Conservation (phyloP, 768 basidiomycete species). For the Ephemerocybe angulata region DNA sequence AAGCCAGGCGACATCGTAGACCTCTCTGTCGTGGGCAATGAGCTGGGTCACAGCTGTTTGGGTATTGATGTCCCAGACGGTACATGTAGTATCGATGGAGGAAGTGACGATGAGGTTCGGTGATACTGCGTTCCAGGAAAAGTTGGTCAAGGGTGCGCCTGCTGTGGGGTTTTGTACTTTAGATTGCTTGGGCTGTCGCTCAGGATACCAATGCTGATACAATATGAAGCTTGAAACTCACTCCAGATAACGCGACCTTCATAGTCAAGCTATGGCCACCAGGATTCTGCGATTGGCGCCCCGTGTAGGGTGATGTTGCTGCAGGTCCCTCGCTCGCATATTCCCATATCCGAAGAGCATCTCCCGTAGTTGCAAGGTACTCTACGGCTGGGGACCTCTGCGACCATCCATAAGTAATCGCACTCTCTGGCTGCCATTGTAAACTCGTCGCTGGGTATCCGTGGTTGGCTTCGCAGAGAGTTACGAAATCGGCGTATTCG, state of each 20-base stretch:
- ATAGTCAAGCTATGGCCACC: conserved; percentile 65
- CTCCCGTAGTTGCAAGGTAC: conserved; percentile 89
- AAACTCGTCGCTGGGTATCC: conserved; percentile 92
- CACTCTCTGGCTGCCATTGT: conserved; percentile 85
- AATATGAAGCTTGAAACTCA: conserved; percentile 40
- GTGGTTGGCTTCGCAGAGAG: conserved; percentile 78
- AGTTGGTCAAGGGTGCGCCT: conserved; percentile 90
- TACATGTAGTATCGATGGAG: conserved; percentile 97
- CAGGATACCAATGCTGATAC: conserved; percentile 3
- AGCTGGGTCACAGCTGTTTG: conserved; percentile 93
- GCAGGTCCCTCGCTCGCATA: conserved; percentile 66
- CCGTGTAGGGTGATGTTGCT: conserved; percentile 62
- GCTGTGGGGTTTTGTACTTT: conserved; percentile 83
- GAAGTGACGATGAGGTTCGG: conserved; percentile 93
- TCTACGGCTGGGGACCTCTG: conserved; percentile 69
- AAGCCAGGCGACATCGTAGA: conserved; percentile 98
- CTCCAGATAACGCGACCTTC: conserved; percentile 79
- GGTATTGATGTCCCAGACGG: conserved; percentile 97
- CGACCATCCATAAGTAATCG: conserved; percentile 61
- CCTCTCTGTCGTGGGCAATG: conserved; percentile 94
- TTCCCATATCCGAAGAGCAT: conserved; percentile 91
- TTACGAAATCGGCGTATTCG: conserved; percentile 83
- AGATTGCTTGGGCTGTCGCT: conserved; percentile 55
- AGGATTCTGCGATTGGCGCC: conserved; percentile 48
- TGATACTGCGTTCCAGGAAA: conserved; percentile 95